These are phyloP conservation scores for Auricularia cornea DNA, from an alignment of 768 basidiomycete genomes.

Conservation along the genomic window DNA sequence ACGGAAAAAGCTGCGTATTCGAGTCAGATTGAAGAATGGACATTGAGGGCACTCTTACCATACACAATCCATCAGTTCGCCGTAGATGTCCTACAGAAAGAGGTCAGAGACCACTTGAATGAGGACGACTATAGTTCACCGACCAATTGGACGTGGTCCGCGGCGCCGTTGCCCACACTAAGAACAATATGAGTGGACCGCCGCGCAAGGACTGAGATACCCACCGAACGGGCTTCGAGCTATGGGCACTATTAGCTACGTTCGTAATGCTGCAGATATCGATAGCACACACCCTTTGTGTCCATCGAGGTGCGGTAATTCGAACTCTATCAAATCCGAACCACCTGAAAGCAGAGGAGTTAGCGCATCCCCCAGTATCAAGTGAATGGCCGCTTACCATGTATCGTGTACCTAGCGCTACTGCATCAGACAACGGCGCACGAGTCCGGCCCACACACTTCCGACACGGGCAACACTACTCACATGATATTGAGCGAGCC, in stretches of 20 bases:
- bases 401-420: slow-evolving; percentile 65
- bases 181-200: slow-evolving; percentile 4
- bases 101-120: slow-evolving; percentile 1
- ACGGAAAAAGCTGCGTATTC: no score
- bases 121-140: no score
- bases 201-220: slow-evolving; percentile 5
- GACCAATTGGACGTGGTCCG: slow-evolving; percentile 88
- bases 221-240: slow-evolving; percentile 65
- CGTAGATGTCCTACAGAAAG: slow-evolving; percentile 78
- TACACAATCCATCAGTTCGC: slow-evolving; percentile 45
- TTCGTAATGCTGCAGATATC: background rate
- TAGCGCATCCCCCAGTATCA: no score
- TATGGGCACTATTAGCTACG: background rate
- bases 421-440: background rate
- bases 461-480: slow-evolving; percentile 7
- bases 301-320: slow-evolving; percentile 80
- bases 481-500: slow-evolving; percentile 92
- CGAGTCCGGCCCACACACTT: background rate
- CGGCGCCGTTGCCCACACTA: slow-evolving; percentile 91
- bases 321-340: slow-evolving; percentile 76
- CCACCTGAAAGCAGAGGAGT: no score
- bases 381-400: slow-evolving; percentile 53
- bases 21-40: no score
- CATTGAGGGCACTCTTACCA: no score
- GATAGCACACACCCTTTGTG: slow-evolving; percentile 46